Evolutionary conservation across 768 basidiomycete species (phyloP).

Genomic region (Suillus weaverae): DNA sequence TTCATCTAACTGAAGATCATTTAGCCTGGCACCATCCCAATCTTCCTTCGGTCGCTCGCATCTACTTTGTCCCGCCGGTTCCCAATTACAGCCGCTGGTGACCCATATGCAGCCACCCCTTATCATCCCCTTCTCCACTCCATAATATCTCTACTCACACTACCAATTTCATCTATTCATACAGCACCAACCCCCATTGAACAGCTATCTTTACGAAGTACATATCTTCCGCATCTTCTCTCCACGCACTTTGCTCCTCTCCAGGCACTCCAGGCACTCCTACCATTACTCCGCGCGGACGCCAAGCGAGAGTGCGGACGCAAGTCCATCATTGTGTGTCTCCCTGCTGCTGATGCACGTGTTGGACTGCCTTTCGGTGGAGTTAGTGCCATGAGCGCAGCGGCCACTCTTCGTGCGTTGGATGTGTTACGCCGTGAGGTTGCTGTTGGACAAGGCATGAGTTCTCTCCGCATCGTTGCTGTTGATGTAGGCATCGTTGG

Average conservation of each 20-base stretch:
- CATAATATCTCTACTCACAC: slow-evolving; percentile 72
- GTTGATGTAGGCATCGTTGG: slow-evolving; percentile 70
- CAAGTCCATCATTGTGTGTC: slow-evolving; percentile 63
- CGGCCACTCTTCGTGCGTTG: slow-evolving; percentile 66
- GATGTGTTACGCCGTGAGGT: slow-evolving; percentile 79
- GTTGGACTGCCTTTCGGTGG: slow-evolving; percentile 69
- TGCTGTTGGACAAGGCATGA: slow-evolving; percentile 65
- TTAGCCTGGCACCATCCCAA: slow-evolving; percentile 69
- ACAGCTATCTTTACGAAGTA: slow-evolving; percentile 58
- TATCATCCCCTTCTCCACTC: slow-evolving; percentile 74
- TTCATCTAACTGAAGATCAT: slow-evolving; percentile 11
- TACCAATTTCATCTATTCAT: slow-evolving; percentile 41
- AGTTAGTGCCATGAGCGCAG: slow-evolving; percentile 75
- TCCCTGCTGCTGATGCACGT: slow-evolving; percentile 70
- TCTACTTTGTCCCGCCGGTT: slow-evolving; percentile 82
- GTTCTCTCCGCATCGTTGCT: slow-evolving; percentile 50
- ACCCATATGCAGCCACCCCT: slow-evolving; percentile 71
- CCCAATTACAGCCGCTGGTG: slow-evolving; percentile 75
- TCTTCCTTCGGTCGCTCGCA: slow-evolving; percentile 79
- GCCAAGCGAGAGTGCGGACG: slow-evolving; percentile 48
- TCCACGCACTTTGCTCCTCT: slow-evolving; percentile 78
- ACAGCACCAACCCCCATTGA: slow-evolving; percentile 62
- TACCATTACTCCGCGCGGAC: slow-evolving; percentile 75
- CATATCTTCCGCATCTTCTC: slow-evolving; percentile 70
- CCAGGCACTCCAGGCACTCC: slow-evolving; percentile 70